Evolutionary conservation across 352 stramenopile genomes (phyloP).

Genomic region (Pythium biforme): DNA sequence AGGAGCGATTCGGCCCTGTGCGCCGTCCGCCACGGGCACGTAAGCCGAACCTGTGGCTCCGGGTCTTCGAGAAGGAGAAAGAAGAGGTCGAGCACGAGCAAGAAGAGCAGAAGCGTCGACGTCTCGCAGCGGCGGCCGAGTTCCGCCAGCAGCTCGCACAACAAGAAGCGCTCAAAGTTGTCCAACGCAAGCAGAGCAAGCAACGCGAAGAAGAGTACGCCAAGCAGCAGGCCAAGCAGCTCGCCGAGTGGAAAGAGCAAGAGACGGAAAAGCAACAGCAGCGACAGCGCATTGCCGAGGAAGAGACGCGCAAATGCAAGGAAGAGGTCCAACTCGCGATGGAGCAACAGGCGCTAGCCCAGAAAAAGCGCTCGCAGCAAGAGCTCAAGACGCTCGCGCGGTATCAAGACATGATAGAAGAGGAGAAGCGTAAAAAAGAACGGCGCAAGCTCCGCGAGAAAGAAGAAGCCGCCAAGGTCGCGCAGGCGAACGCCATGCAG

Average conservation of each 20-base stretch:
- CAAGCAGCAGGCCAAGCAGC: slow-evolving; percentile 34
- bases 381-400: slow-evolving; percentile 44
- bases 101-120: slow-evolving; percentile 42
- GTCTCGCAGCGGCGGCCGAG: slow-evolving; percentile 35
- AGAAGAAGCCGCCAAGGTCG: slow-evolving; percentile 44
- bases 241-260: slow-evolving; percentile 40
- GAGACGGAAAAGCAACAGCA: slow-evolving; percentile 36
- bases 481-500: slow-evolving; percentile 50
- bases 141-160: slow-evolving; percentile 42
- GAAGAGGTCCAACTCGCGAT: slow-evolving; percentile 39
- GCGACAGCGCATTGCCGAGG: slow-evolving; percentile 32
- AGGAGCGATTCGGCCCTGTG: slow-evolving; percentile 53
- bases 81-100: slow-evolving; percentile 52
- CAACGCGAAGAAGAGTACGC: slow-evolving; percentile 39
- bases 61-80: slow-evolving; percentile 64
- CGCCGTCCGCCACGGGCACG: slow-evolving; percentile 44
- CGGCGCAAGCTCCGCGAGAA: slow-evolving; percentile 44
- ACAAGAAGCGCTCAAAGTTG: slow-evolving; percentile 43
- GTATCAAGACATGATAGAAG: slow-evolving; percentile 41
- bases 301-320: slow-evolving; percentile 45
- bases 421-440: slow-evolving; percentile 46
- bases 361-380: slow-evolving; percentile 41
- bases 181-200: slow-evolving; percentile 30
- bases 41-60: slow-evolving; percentile 55
- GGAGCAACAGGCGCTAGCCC: slow-evolving; percentile 35